Percentiles rank a stretch among this genome's conserved stretches.
Evolutionary conservation across 2,329 filamentous ascomycete species (phyloP).

Genomic region (Thelonectria blattea): DNA sequence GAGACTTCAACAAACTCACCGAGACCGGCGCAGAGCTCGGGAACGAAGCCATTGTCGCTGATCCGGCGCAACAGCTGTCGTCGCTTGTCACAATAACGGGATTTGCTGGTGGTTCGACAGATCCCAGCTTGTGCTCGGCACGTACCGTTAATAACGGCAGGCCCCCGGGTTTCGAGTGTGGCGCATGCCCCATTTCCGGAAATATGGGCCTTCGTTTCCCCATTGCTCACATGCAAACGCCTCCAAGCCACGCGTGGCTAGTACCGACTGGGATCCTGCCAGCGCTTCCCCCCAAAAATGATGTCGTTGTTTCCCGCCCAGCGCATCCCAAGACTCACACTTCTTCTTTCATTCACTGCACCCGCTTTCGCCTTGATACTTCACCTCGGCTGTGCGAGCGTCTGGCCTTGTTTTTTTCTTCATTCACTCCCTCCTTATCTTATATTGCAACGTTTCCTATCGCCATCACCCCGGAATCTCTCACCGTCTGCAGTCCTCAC

Average conservation of each 20-base stretch:
- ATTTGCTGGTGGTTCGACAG: slow-evolving; percentile 34
- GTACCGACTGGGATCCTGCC: neutral
- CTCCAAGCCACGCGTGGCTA: slow-evolving; percentile 16
- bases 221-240: slow-evolving; percentile 14
- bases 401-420: slow-evolving; percentile 9
- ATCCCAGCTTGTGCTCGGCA: slow-evolving; percentile 22
- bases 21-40: slow-evolving; percentile 38
- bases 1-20: slow-evolving; percentile 35
- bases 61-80: slow-evolving; percentile 20
- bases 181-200: slow-evolving; percentile 5
- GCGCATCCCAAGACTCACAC: slow-evolving; percentile 12
- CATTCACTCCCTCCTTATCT: slow-evolving; percentile 6
- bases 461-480: neutral
- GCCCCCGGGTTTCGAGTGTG: slow-evolving; percentile 11
- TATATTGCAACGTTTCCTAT: neutral
- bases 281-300: slow-evolving; percentile 17
- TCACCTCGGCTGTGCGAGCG: slow-evolving; percentile 9
- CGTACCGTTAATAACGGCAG: slow-evolving; percentile 9
- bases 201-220: neutral
- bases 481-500: slow-evolving; percentile 22
- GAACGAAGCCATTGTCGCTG: slow-evolving; percentile 44
- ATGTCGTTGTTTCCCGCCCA: slow-evolving; percentile 22
- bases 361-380: slow-evolving; percentile 5
- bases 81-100: slow-evolving; percentile 30
- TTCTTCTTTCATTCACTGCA: slow-evolving; percentile 14